Conservation (phyloP, 306 rosid species). For the Hippophae tibetana region DNA sequence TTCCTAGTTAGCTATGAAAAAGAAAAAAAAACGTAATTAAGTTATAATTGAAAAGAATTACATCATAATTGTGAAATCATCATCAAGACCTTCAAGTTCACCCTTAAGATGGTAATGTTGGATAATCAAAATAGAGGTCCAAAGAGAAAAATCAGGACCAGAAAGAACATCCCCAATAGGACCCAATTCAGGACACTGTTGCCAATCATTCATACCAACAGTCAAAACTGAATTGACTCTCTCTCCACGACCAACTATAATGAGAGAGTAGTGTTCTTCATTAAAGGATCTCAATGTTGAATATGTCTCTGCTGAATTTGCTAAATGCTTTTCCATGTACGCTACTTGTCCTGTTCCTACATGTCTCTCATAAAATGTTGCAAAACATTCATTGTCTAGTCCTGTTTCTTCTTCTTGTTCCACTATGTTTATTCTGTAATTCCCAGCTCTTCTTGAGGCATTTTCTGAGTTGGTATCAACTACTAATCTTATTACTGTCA, state of each 20-base stretch:
- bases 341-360: slow-evolving; percentile 47
- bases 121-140: slow-evolving; percentile 63
- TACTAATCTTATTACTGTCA: slow-evolving; percentile 65
- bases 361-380: slow-evolving; percentile 58
- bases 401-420: slow-evolving; percentile 60
- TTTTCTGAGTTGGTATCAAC: slow-evolving; percentile 44
- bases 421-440: slow-evolving; percentile 29
- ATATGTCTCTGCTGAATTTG: slow-evolving; percentile 66
- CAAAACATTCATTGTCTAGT: slow-evolving; percentile 73
- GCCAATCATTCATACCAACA: slow-evolving; percentile 87
- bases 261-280: slow-evolving; percentile 68
- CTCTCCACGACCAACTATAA: slow-evolving; percentile 76
- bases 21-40: no score
- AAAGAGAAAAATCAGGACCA: slow-evolving; percentile 59
- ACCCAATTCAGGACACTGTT: slow-evolving; percentile 87
- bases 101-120: slow-evolving; percentile 67
- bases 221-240: slow-evolving; percentile 63
- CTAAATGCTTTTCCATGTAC: slow-evolving; percentile 65
- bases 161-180: slow-evolving; percentile 95
- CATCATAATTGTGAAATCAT: slow-evolving; percentile 74
- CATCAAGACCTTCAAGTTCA: slow-evolving; percentile 83
- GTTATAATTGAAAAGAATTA: neutral
- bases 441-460: slow-evolving; percentile 37
- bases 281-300: slow-evolving; percentile 46
- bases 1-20: no score